A percentile compares a stretch with the other conserved stretches of the same genome.
These are phyloP conservation scores for Olyra latifolia DNA, from an alignment of 176 grass and related monocot genomes.

Conservation along the genomic window DNA sequence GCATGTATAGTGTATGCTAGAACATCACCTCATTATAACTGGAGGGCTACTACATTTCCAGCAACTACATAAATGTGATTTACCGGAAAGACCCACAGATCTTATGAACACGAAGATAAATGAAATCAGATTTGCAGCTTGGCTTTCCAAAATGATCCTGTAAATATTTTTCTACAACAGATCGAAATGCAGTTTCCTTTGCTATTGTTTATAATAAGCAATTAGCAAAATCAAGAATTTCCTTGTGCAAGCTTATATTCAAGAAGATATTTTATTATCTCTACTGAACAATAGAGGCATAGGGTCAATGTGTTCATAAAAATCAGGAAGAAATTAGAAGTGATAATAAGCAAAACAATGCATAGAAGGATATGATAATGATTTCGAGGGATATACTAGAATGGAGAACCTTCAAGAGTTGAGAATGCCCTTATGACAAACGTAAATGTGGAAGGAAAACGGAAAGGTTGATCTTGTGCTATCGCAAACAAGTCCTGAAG, in stretches of 20 bases:
- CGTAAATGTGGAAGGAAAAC: conserved; percentile 96
- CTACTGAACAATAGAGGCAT: conserved; percentile 3
- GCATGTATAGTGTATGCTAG: too few species aligned
- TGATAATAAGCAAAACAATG: conserved; percentile 5
- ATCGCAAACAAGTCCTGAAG: conserved; percentile 93
- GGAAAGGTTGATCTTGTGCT: conserved; percentile 95
- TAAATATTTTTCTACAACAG: not conserved
- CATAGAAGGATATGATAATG: not conserved
- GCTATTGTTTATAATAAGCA: conserved; percentile 5
- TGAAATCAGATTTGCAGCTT: not conserved
- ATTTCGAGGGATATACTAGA: not conserved
- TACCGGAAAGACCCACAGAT: conserved; percentile 20
- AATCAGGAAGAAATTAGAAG: not conserved
- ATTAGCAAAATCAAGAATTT: conserved; percentile 17
- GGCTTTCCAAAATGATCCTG: not conserved
- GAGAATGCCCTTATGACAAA: conserved; percentile 93
- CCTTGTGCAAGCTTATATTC: not conserved
- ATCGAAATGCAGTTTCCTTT: not conserved
- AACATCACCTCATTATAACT: too few species aligned
- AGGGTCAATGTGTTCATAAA: not conserved
- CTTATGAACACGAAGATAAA: not conserved
- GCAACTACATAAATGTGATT: conserved; percentile 13
- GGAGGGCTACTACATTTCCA: not conserved
- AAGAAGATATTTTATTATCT: conserved; percentile 24
- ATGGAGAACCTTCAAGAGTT: conserved; percentile 86